Evolutionary conservation across 345 rosid species (phyloP).

Genomic region (Citrus glauca): DNA sequence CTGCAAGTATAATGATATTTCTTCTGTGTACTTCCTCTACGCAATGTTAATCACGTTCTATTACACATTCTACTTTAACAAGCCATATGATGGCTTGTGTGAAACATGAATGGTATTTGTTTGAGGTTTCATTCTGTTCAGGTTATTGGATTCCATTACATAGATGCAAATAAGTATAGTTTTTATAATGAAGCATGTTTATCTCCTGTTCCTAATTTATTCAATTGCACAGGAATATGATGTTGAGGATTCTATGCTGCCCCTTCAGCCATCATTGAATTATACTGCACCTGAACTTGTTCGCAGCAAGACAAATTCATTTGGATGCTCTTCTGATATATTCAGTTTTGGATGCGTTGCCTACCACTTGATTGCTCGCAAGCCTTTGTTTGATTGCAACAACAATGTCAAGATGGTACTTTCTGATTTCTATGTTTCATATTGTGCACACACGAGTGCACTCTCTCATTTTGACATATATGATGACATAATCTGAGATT

Average conservation of each 20-base stretch:
- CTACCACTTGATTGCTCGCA: constrained; percentile 82
- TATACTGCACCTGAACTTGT: constrained; percentile 95
- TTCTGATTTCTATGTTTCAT: constrained; percentile 2
- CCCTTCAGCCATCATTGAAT: constrained; percentile 89
- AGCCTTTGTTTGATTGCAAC: constrained; percentile 90
- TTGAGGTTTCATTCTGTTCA: background rate
- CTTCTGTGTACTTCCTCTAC: background rate
- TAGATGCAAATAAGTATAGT: background rate
- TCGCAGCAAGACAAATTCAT: constrained; percentile 66
- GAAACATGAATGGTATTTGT: background rate
- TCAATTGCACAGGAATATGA: constrained; percentile 75
- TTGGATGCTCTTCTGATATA: constrained; percentile 75
- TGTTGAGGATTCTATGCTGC: constrained; percentile 86
- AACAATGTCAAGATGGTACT: constrained; percentile 96
- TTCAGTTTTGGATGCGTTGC: constrained; percentile 96
- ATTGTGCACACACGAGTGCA: background rate
- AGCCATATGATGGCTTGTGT: background rate
- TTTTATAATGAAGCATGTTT: background rate
- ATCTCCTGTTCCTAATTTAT: constrained; percentile 10
- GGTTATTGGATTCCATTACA: background rate
- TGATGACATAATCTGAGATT: background rate
- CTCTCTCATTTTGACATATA: background rate
- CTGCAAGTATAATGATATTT: background rate
- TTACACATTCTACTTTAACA: background rate
- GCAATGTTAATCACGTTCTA: background rate